phyloP scores from a whole-genome alignment of 1,284 basidiomycete genomes.

The Rhodotorula glutinis region DNA sequence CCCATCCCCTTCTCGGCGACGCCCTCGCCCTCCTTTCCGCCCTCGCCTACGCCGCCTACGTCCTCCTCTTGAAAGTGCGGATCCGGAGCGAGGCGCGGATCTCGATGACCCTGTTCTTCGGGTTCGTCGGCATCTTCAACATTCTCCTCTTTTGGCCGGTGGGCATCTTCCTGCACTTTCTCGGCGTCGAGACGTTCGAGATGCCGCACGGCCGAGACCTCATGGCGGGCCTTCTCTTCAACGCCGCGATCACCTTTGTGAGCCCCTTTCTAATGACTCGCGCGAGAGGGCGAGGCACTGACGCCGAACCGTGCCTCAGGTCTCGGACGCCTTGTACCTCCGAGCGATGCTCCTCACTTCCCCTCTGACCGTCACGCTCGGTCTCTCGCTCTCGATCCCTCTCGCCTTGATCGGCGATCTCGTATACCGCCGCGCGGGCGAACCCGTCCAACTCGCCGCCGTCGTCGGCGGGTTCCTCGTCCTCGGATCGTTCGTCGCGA shows the following conservation, averaged over 20 bases:
- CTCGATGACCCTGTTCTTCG: constrained; percentile 83
- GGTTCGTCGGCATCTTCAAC: constrained; percentile 63
- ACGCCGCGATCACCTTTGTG: constrained; percentile 53
- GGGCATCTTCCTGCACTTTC: constrained; percentile 72
- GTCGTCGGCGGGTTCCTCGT: constrained; percentile 32
- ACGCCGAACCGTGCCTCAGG: neutral
- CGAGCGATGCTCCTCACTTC: constrained; percentile 94
- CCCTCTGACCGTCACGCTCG: constrained; percentile 79
- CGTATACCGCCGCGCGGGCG: constrained; percentile 57
- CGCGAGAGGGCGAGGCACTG: too few relatives aligned
- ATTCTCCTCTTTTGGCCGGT: constrained; percentile 76
- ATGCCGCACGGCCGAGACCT: constrained; percentile 63
- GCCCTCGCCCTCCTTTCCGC: constrained; percentile 74
- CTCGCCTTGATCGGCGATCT: constrained; percentile 77
- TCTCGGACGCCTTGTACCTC: constrained; percentile 42
- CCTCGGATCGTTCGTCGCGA: constrained; percentile 33
- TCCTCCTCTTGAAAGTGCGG: constrained; percentile 80
- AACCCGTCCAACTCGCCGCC: constrained; percentile 25
- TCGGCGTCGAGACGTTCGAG: constrained; percentile 71
- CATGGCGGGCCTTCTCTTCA: constrained; percentile 67
- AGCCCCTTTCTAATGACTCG: constrained; percentile 42
- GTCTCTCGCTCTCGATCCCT: constrained; percentile 91
- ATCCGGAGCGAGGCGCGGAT: constrained; percentile 75
- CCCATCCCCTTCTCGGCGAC: constrained; percentile 64
- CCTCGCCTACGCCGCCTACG: constrained; percentile 85